Evolutionary conservation across 1,284 basidiomycete species (phyloP), one percentile per base, ranked within the genome.

Genomic region (Lignosus rhinocerotis): DNA sequence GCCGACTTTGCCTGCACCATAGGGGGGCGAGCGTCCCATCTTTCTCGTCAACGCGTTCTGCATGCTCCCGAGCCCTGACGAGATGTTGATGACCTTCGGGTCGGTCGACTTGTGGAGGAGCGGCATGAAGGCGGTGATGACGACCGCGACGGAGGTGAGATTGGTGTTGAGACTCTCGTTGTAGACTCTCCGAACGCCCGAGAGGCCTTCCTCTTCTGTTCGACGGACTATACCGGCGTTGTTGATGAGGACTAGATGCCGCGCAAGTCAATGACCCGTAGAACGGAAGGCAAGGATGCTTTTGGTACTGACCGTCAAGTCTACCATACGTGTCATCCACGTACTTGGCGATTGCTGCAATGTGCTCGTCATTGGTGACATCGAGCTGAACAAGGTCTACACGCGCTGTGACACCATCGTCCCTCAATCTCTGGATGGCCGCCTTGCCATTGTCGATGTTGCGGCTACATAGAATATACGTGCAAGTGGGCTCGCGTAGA

Each of bases 131-230:
- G 48, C 55, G 39, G 11, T 19, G 25, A 33, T 51, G 11, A 56
- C n/a, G 33, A 56, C 55, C 21, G 55, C 48, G 46, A 41, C 33
- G n/a, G 53, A 55, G n/a, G 53, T 55, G 33, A 55, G 45, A 44
- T 55, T 55, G 25, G 46, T 45, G 38, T 42, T 36, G n/a, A 55
- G 38, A 10, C 42, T 17, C 30, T 55, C 46, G 30, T 47, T 42
- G 53, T 48, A 55, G 7, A 38, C 36, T 10, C 6, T 11, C 9
- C 53, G 53, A 17, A 55, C n/a, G 16, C n/a, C 46, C 10, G 46
- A 1, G 19, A 55, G 45, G 53, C 34, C 46, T 10, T 25, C 53
- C n/a, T 31, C 53, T 12, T 41, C 8, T 12, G 44, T 33, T 8
- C 30, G 45, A 1, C 45, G 38, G 1, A 48, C 36, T 30, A 55